Evolutionary conservation across 1,284 basidiomycete genomes (phyloP), one percentile per base, ranked within the genome.

Genomic region (Ustilago nuda): DNA sequence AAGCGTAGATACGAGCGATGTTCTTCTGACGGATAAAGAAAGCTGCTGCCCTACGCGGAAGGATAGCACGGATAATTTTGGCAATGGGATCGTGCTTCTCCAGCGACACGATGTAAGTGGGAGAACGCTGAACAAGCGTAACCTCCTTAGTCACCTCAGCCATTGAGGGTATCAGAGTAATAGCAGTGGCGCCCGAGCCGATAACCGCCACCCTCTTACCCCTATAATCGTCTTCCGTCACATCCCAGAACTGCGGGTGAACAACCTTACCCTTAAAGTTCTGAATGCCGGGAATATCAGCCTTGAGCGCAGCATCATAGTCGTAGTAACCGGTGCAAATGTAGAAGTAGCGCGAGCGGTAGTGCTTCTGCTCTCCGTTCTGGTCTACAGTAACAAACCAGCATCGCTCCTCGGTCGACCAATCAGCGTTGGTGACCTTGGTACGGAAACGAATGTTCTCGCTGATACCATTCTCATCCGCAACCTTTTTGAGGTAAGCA

Each of bases 41-140:
- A 0, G 75, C 70, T 30, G 75, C 75, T 17, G 66, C 7, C 37
- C 23, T 54, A 13, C 45, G 39, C 9, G 84, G 85, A 8, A 86
- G 57, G n/a, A 77, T 69, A 27, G 72, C 72, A 43, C 82, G 78
- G 55, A 82, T 55, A 41, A 84, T 54, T 48, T 72, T 66, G 32
- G 77, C 73, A 53, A 78, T 72, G 9, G 68, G 68, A 46, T 84
- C 81, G 43, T 65, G 60, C 45, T 76, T 78, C 19, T 84, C 80
- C n/a, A 84, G 69, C 35, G 71, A 66, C 48, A 82, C 52, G 61
- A 84, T 77, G 71, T 86, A 86, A 41, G 79, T 76, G 33, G 85
- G 85, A 8, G 77, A 80, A 32, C 85, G 76, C 64, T 86, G 85
- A n/a, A 86, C 73, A 39, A 86, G 66, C 9, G 85, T 86, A 50